phyloP scores from a whole-genome alignment of 1,139 yeast species.

The Yamadazyma triangularis region DNA sequence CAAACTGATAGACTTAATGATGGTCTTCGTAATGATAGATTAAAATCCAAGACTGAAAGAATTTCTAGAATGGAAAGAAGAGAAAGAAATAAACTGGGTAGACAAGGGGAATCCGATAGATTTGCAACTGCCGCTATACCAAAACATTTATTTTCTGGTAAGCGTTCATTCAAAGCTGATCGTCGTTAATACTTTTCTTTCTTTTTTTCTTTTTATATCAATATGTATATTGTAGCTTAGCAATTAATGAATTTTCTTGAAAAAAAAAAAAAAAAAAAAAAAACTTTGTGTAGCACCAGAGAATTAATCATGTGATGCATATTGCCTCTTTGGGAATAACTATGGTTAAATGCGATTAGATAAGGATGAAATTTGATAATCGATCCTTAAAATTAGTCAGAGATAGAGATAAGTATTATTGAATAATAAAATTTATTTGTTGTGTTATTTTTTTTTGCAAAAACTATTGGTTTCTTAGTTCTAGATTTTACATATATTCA shows the following conservation, averaged over 20 bases:
- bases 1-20: constrained; percentile 82
- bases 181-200: too few species aligned
- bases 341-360: background rate
- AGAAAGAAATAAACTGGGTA: constrained; percentile 87
- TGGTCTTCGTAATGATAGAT: constrained; percentile 81
- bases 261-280: too few species aligned
- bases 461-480: too few species aligned
- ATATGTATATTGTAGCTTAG: too few species aligned
- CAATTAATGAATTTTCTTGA: background rate
- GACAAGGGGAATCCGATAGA: constrained; percentile 96
- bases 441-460: too few species aligned
- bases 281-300: too few species aligned
- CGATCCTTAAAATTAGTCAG: background rate
- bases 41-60: constrained; percentile 83
- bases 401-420: too few species aligned
- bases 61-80: constrained; percentile 86
- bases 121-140: constrained; percentile 82
- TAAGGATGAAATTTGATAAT: background rate
- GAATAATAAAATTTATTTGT: too few species aligned
- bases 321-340: background rate
- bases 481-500: too few species aligned
- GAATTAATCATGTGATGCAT: background rate
- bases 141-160: constrained; percentile 93
- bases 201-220: too few species aligned
- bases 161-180: constrained; percentile 86